Evolutionary conservation across 1,139 yeast species (phyloP).

Genomic region (Kurtzmaniella quercitrusa): DNA sequence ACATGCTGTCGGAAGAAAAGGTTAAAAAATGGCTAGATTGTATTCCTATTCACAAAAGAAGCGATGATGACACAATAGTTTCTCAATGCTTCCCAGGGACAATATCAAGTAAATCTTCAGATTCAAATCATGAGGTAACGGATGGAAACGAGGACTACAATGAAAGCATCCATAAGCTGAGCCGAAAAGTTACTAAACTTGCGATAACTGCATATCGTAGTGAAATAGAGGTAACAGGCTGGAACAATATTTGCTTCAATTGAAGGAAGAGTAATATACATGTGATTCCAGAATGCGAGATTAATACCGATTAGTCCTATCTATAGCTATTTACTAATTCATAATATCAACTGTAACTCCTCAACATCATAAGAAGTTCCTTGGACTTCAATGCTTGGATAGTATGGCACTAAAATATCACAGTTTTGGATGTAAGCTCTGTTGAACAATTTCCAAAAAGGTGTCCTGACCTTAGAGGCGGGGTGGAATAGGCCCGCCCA

Average conservation of each 20-base stretch:
- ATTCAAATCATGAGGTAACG: constrained; percentile 7
- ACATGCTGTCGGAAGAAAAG: constrained; percentile 61
- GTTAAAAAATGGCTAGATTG: constrained; percentile 56
- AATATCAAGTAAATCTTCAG: constrained; percentile 19
- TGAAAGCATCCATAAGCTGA: constrained; percentile 34
- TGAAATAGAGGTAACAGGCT: constrained; percentile 20
- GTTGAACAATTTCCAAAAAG: constrained; percentile 86
- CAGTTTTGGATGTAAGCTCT: constrained; percentile 68
- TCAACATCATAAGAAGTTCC: constrained; percentile 22
- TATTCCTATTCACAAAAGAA: constrained; percentile 40
- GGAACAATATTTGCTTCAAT: not conserved
- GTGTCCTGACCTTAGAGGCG: constrained; percentile 76
- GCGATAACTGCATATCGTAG: constrained; percentile 36
- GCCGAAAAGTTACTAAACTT: constrained; percentile 45
- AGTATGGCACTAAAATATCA: constrained; percentile 78
- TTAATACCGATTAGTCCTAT: not conserved
- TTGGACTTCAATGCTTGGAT: constrained; percentile 54
- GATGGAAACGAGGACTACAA: constrained; percentile 16
- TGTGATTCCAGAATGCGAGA: too few species aligned
- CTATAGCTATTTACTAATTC: not conserved
- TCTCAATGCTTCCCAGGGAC: constrained; percentile 43
- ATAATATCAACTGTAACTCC: constrained; percentile 35
- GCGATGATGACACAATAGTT: constrained; percentile 9
- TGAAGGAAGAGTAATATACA: too few species aligned
- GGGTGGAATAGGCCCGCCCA: constrained; percentile 94